Evolutionary conservation across 2,329 filamentous ascomycete genomes (phyloP), one percentile per base, ranked within the genome.

Genomic region (Botryosphaeria dothidea): DNA sequence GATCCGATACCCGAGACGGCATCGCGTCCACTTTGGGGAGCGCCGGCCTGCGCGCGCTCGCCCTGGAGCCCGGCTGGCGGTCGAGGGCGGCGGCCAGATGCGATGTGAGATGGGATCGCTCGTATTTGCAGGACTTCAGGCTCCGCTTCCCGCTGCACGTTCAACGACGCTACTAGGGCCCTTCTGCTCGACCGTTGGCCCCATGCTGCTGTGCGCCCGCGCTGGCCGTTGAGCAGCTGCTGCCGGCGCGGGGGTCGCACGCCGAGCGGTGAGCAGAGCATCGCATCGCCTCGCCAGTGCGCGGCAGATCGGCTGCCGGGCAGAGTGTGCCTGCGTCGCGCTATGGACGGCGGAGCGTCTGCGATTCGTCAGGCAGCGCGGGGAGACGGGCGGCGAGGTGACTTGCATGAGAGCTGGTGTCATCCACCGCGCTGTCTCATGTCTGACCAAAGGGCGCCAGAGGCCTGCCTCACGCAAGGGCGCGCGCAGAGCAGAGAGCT

Each of bases 1-100:
- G 62, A 64, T 56, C 62, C 62, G 62, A 64, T 64, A 64, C 62
- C 62, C 62, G 62, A 64, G 51, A 45, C 62, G 48, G 49, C 56
- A 60, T 7, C 41, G 15, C 38, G 41, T 46, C 56, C 56, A 11
- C 38, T 51, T 62, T 62, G 58, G 58, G 58, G 23, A 9, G 19
- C 25, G 56, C 56, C 56, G 38, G 41, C 56, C 27, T 60, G 56
- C 60, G 60, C 45, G 60, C 60, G 58, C 60, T 41, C 60, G 46
- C 34, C 36, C 36, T 19, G 58, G 62, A 64, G 62, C 62, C 62
- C 62, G 62, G 51, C 62, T 64, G 51, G 38, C 19, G 51, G 51
- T 62, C 31, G 58, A 27, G n/a, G 27, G 41, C 41, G 51, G 5
- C 9, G 34, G 29, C 54, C n/a, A 29, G 54, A 27, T 41, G 46